Base-by-base conservation (phyloP, 1,284 basidiomycete genomes). In the Cutaneotrichosporon sp. region DNA sequence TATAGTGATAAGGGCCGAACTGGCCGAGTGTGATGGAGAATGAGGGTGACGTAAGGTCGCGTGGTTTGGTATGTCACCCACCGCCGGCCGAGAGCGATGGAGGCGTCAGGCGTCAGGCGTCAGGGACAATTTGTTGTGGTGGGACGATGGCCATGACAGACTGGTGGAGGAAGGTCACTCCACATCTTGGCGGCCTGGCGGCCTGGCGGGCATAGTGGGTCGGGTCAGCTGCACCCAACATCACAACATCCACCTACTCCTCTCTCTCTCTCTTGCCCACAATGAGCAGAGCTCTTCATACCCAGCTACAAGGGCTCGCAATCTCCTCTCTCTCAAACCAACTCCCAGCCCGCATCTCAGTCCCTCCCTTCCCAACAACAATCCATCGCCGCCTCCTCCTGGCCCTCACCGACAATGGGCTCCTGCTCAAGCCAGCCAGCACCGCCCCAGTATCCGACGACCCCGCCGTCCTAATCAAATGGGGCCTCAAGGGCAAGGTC, bases 331-430 rank as follows among this genome's bases (percentile, higher is more conserved):
- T 47, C 14, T 57, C 50, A 25, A 61, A 59, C n/a, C 49, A 67
- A 22, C 72, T 78, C 3, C 76, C 76, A 0, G 70, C 74, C 0
- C 69, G 74, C 29, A 69, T 75, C 50, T 72, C 69, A 3, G 73
- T 80, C 10, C 78, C 78, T 14, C 76, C 78, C 0, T 58, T 75
- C 3, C 78, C 77, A 1, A 74, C 73, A 0, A 62, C 67, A 1
- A 70, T 79, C 16, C 74, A 80, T 56, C 70, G 74, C 16, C 68
- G 65, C 11, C 65, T 80, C 3, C 25, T 60, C 10, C 43, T 77
- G 1, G 45, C 61, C 0, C 25, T 62, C 11, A 54, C 55, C 6
- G 62, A 67, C 0, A 65, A 73, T 13, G 78, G 78, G 8, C 60
- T 80, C 10, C 27, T 73, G 25, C 22, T 79, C 29, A 57, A 61